Base-by-base conservation (phyloP, 2,329 filamentous ascomycete genomes). In the Beauveria sp. region DNA sequence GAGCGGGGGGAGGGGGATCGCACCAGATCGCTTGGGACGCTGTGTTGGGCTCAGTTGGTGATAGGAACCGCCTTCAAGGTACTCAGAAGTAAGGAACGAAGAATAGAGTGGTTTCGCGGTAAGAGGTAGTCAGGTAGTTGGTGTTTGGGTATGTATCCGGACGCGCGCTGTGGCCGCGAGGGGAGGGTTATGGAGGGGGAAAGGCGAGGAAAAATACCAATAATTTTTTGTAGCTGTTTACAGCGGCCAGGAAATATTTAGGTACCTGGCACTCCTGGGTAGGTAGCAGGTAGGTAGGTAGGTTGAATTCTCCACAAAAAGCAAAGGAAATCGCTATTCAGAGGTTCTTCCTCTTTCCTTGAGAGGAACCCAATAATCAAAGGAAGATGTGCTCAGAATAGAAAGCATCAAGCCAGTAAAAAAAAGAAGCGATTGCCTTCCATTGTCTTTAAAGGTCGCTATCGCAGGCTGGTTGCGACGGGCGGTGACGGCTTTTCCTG, bases 91-190 rank as follows among this genome's bases (percentile, higher is more conserved):
- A 24, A 34, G 34, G 34, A 28, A n/a, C 9, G 20, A 43, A 10
- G 28, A n/a, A 51, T 8, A 52, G 3, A 12, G 14, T 48, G 12
- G n/a, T 56, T 20, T 40, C n/a, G 55, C 55, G 46, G 22, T 46
- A 51, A 18, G 6, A 43, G n/a, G 47, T 8, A 53, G 57, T 59
- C 40, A 16, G 40, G 57, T 16, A 24, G 26, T 40, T 52, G n/a
- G 37, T 53, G 41, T 52, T 59, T 53, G 28, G 24, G 52, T 50
- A 55, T 61, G 52, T 50, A 55, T 61, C 46, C 22, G n/a, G 59
- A 56, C 59, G 59, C 59, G 59, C 58, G 51, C 43, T 48, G 48
- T 50, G 43, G 52, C 59, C 59, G 59, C 59, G 59, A 61, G 59
- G 59, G 30, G 30, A 30, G 30, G 59, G 59, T 56, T 61, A 55